phyloP scores from a whole-genome alignment of 495 filamentous ascomycete genomes.

The Neurospora discreta region DNA sequence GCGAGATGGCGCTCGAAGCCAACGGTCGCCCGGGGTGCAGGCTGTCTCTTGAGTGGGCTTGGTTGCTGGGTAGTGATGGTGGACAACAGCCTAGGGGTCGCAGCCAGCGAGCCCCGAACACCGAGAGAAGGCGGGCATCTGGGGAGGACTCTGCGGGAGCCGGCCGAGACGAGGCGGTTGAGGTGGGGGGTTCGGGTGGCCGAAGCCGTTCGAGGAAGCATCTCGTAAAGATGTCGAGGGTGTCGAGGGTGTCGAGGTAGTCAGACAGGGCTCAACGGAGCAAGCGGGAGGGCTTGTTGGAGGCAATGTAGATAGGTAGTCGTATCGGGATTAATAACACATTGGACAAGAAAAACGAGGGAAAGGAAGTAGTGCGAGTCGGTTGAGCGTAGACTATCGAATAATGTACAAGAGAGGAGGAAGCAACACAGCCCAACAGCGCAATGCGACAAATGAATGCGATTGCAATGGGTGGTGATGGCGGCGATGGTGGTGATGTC shows the following conservation, averaged over 20 bases:
- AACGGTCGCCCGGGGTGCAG: slow-evolving; percentile 12
- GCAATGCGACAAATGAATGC: background rate
- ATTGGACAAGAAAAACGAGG: slow-evolving; percentile 10
- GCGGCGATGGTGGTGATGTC: background rate
- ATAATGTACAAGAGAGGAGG: background rate
- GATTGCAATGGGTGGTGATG: background rate
- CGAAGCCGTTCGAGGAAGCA: slow-evolving; percentile 17
- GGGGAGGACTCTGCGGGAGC: background rate
- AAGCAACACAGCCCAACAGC: background rate
- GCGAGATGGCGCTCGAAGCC: slow-evolving; percentile 33
- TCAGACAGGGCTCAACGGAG: background rate
- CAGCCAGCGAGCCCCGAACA: background rate
- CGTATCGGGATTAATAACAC: slow-evolving; percentile 3
- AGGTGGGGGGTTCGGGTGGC: slow-evolving; percentile 10
- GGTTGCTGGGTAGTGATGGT: slow-evolving; percentile 14
- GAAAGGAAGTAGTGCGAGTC: background rate
- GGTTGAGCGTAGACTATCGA: background rate
- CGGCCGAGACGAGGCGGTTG: slow-evolving; percentile 10
- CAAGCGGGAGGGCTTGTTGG: background rate
- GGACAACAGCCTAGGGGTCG: slow-evolving; percentile 4
- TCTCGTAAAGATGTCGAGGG: slow-evolving; percentile 6
- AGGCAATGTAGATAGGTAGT: background rate
- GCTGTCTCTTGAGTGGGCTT: slow-evolving; percentile 23
- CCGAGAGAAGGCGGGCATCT: slow-evolving; percentile 5
- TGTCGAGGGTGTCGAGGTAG: slow-evolving; percentile 1